phyloP scores from a whole-genome alignment of 441 rosid species.

The Populus hybrid region DNA sequence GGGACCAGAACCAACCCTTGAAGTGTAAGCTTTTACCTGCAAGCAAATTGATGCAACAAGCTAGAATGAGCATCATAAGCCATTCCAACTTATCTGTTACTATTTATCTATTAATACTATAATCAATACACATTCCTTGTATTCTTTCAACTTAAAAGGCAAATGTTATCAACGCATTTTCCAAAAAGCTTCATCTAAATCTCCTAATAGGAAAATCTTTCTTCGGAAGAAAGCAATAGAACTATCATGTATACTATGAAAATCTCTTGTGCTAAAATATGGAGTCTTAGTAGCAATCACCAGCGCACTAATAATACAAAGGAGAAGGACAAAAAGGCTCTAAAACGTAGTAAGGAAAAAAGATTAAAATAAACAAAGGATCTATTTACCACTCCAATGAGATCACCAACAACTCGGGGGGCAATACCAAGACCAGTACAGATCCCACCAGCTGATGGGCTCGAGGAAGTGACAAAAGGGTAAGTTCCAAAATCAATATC shows the following conservation, averaged over 20 bases:
- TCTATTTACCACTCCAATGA: constrained; percentile 82
- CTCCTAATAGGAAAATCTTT: background rate
- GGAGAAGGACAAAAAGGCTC: background rate
- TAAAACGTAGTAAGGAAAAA: background rate
- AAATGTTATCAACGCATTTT: background rate
- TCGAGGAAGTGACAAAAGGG: constrained; percentile 97
- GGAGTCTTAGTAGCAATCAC: background rate
- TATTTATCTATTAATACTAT: background rate
- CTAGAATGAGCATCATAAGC: background rate
- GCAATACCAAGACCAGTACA: constrained; percentile 95
- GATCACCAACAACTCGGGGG: constrained; percentile 84
- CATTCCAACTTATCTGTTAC: background rate
- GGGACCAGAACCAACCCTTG: constrained; percentile 97
- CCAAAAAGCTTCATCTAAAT: background rate
- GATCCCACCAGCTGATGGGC: constrained; percentile 97
- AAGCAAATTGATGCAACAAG: background rate
- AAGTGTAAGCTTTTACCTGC: constrained; percentile 95
- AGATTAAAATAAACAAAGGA: background rate
- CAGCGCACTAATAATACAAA: background rate
- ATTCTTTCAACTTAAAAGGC: background rate
- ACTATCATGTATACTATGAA: background rate
- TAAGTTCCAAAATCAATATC: constrained; percentile 95
- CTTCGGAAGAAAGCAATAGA: background rate
- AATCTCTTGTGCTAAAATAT: background rate
- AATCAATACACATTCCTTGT: background rate